phyloP scores from a whole-genome alignment of 768 basidiomycete species.

The Coprinellus aureogranulatus region DNA sequence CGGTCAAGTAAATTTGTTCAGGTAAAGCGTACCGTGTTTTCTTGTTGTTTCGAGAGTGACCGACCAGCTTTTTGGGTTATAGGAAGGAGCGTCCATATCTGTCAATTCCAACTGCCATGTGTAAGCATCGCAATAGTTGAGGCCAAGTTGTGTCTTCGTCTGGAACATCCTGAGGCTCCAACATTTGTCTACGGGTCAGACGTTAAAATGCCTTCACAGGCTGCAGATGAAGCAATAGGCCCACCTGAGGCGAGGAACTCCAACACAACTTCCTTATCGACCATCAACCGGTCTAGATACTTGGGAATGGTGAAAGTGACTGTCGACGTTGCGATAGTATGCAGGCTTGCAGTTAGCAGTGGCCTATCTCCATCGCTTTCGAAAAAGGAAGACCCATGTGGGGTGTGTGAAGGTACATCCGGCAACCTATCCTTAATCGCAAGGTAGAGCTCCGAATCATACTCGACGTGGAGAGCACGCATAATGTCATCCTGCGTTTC shows the following conservation, averaged over 20 bases:
- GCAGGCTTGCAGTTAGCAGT: neutral
- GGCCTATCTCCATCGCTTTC: neutral
- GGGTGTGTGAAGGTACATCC: no score
- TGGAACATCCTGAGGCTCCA: no score
- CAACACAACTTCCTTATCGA: neutral
- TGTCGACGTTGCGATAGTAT: neutral
- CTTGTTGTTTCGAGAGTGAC: no score
- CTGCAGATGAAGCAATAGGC: neutral
- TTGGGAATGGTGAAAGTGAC: neutral
- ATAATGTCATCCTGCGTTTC: neutral
- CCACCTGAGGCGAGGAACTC: neutral
- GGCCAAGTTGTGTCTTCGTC: no score
- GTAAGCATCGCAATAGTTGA: no score
- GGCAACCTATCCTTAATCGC: neutral
- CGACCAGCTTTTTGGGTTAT: no score
- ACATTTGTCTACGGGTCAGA: no score
- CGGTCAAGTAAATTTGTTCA: no score
- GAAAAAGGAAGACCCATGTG: neutral
- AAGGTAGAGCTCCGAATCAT: neutral
- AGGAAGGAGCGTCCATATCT: no score
- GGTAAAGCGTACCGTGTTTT: no score
- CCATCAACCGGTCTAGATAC: neutral
- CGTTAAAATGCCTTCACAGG: no score
- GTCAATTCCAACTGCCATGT: no score
- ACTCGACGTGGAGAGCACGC: neutral